Evolutionary conservation across 208 protist species (phyloP).

Genomic region (Crithidia sp.): DNA sequence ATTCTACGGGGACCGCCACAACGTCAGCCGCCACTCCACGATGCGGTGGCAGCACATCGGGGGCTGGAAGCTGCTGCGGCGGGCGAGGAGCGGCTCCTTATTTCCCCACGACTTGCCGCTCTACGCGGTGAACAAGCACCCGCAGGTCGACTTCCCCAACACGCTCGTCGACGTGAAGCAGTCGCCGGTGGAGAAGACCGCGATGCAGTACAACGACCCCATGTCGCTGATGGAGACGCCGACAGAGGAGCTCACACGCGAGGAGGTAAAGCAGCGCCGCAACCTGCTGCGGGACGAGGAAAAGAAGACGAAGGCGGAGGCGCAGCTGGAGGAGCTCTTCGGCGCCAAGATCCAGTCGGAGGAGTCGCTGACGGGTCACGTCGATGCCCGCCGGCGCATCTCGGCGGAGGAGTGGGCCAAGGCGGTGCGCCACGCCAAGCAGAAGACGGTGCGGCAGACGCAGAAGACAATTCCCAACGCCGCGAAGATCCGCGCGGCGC

Average conservation of each 20-base stretch:
- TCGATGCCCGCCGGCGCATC: constrained; percentile 74
- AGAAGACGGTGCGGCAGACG: constrained; percentile 69
- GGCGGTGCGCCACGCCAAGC: constrained; percentile 69
- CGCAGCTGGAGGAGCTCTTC: constrained; percentile 75
- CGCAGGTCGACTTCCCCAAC: constrained; percentile 87
- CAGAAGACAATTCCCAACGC: constrained; percentile 76
- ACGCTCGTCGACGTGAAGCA: constrained; percentile 71
- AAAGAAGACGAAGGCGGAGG: constrained; percentile 67
- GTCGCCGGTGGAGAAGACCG: constrained; percentile 83
- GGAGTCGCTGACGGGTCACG: constrained; percentile 37
- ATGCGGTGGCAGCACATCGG: constrained; percentile 91
- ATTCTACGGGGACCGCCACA: constrained; percentile 83
- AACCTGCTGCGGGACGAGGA: constrained; percentile 50
- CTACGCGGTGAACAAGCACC: constrained; percentile 74
- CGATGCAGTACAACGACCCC: constrained; percentile 88
- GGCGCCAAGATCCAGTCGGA: constrained; percentile 42
- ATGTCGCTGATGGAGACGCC: constrained; percentile 48
- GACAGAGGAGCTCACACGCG: constrained; percentile 60
- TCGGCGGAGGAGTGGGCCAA: constrained; percentile 80
- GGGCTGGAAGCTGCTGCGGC: constrained; percentile 86
- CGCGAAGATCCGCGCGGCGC: constrained; percentile 59
- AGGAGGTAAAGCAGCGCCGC: constrained; percentile 60
- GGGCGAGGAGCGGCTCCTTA: constrained; percentile 68
- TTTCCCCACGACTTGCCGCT: constrained; percentile 85
- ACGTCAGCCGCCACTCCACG: constrained; percentile 62